Evolutionary conservation across 108 stramenopile species (phyloP), one percentile per base, ranked within the genome.

Genomic region (Aurantiochytrium sp.): DNA sequence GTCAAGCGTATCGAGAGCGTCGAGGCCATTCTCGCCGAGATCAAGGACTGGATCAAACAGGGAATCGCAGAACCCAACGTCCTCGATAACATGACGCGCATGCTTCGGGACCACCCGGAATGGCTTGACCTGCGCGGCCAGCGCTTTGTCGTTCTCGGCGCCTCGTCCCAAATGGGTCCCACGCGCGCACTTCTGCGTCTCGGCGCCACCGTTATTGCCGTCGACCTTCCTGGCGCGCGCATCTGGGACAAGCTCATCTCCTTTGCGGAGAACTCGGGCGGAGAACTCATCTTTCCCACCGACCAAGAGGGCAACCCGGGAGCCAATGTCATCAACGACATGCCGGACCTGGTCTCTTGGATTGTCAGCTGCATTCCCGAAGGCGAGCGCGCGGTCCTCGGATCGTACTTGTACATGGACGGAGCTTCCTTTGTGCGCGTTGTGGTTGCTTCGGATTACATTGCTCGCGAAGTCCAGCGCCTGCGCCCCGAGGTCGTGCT

Each of bases 181-280:
- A 60, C 47, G 23, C 12, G 55, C 5, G 8, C n/a, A 10, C 89
- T 89, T 0, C 71, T 89, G 25, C 51, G 35, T 14, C 89, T 55
- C 43, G 89, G 89, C 72, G 89, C 89, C 60, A 89, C 89, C 10
- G 72, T 89, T 1, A 18, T 89, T 5, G 72, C 73, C 44, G 35
- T 89, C 45, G 89, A 35, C 3, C 10, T 35, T 18, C 58, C 23
- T 8, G 10, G 29, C 0, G 8, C 5, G 59, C 5, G 8, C 5
- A 45, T 35, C 5, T 89, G 89, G 89, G 55, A 72, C 8, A 18
- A 58, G 18, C 76, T 89, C 29, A 25, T 44, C 44, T 71, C 23
- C 49, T 29, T 28, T 19, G 89, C 89, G 2, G 12, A 60, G 4
- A 19, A 18, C 6, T 69, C 89, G 55, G 29, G 72, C 23, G 89